Evolutionary conservation across 257 asterid species (phyloP).

Genomic region (Lycium ferocissimum): DNA sequence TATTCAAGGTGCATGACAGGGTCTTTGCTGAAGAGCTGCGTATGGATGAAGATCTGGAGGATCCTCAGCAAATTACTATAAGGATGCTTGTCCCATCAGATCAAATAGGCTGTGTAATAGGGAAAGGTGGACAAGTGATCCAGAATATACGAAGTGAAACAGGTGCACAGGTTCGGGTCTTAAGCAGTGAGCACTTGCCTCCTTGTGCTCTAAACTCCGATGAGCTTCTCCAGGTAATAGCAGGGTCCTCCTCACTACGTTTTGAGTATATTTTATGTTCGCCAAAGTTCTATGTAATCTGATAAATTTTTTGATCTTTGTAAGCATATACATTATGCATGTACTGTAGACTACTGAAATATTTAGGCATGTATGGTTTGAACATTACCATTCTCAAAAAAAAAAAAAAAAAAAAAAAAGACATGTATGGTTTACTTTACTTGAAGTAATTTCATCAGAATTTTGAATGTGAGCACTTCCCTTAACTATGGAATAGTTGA

Average conservation of each 20-base stretch:
- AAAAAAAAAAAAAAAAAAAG: neutral
- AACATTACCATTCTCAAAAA: too few relatives aligned
- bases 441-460: conserved; percentile 13
- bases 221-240: conserved; percentile 80
- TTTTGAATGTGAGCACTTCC: neutral
- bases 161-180: conserved; percentile 76
- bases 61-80: conserved; percentile 52
- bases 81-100: conserved; percentile 64
- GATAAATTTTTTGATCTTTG: neutral
- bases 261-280: neutral
- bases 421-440: neutral
- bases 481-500: neutral
- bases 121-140: conserved; percentile 62
- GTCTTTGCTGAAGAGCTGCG: conserved; percentile 70
- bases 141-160: conserved; percentile 64
- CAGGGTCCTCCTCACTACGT: conserved; percentile 9
- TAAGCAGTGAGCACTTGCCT: conserved; percentile 83
- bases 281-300: neutral
- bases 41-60: conserved; percentile 58
- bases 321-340: conserved; percentile 17
- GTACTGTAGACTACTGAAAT: neutral
- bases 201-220: conserved; percentile 91
- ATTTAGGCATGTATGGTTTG: neutral
- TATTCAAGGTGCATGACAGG: conserved; percentile 77
- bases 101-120: conserved; percentile 64